These are phyloP conservation scores for Globisporangium heterothallicum DNA, from an alignment of 352 stramenopile genomes.

Conservation along the genomic window DNA sequence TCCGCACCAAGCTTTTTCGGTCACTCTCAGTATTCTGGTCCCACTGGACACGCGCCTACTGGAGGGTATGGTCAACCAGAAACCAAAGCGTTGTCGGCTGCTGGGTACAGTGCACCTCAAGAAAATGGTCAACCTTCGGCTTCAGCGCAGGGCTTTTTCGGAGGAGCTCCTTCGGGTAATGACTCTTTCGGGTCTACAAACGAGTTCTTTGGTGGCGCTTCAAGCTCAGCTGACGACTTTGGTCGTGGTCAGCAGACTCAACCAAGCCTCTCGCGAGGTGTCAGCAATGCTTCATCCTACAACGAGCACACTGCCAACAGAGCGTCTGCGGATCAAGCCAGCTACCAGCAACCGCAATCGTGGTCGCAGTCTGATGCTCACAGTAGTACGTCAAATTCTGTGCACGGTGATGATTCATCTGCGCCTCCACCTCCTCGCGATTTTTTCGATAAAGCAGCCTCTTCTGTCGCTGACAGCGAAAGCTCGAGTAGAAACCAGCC, in stretches of 20 bases:
- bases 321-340: constrained; percentile 13
- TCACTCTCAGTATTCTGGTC: constrained; percentile 6
- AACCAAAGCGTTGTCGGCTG: constrained; percentile 7
- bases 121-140: constrained; percentile 2
- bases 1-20: constrained; percentile 3
- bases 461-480: background rate
- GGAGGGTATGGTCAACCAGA: background rate
- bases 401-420: constrained; percentile 6
- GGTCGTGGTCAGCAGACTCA: constrained; percentile 16
- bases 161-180: background rate
- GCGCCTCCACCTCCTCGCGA: background rate
- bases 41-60: too few relatives aligned
- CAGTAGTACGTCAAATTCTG: constrained; percentile 3
- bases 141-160: constrained; percentile 13
- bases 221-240: constrained; percentile 2
- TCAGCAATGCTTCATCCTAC: constrained; percentile 34
- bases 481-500: background rate
- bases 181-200: constrained; percentile 14
- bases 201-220: constrained; percentile 17
- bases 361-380: constrained; percentile 7
- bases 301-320: constrained; percentile 21
- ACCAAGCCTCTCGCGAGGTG: constrained; percentile 25
- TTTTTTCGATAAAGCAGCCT: background rate
- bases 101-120: constrained; percentile 9
- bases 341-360: constrained; percentile 9